These are phyloP conservation scores for Anthostomella pinea DNA, from an alignment of 2,329 filamentous ascomycete species.

Conservation along the genomic window DNA sequence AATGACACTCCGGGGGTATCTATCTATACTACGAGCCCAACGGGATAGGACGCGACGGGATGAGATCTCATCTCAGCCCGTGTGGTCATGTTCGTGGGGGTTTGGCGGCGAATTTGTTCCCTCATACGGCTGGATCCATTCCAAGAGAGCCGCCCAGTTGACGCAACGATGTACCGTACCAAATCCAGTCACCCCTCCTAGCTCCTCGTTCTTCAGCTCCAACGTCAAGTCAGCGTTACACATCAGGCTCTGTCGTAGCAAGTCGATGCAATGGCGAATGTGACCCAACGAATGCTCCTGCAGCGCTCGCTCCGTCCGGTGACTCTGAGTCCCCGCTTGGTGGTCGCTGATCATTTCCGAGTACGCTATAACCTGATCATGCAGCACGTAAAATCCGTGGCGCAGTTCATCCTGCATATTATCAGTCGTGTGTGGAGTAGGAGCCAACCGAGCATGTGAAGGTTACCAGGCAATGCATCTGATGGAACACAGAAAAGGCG, in stretches of 20 bases:
- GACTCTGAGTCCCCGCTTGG: too few species aligned
- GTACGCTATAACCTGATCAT: not conserved
- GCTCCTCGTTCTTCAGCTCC: constrained; percentile 1
- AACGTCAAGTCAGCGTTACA: constrained; percentile 4
- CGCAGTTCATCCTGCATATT: constrained; percentile 1
- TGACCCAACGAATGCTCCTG: not conserved
- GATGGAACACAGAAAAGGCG: constrained; percentile 2
- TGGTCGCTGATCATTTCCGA: too few species aligned
- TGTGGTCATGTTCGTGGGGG: too few species aligned
- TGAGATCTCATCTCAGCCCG: too few species aligned
- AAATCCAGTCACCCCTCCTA: constrained; percentile 3
- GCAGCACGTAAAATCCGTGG: constrained; percentile 1
- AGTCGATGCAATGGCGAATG: constrained; percentile 5
- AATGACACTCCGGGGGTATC: too few species aligned
- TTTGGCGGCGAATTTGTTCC: too few species aligned
- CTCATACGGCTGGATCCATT: too few species aligned
- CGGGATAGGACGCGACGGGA: too few species aligned
- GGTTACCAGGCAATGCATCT: constrained; percentile 3
- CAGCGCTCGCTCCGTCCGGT: not conserved
- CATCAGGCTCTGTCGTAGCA: constrained; percentile 4
- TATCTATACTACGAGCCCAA: too few species aligned
- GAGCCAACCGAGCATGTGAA: not conserved
- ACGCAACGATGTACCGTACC: constrained; percentile 1
- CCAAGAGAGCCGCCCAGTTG: not conserved
- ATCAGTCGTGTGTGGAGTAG: not conserved